These are phyloP conservation scores for Phanerochaete sordida DNA, from an alignment of 768 basidiomycete species.

Conservation along the genomic window DNA sequence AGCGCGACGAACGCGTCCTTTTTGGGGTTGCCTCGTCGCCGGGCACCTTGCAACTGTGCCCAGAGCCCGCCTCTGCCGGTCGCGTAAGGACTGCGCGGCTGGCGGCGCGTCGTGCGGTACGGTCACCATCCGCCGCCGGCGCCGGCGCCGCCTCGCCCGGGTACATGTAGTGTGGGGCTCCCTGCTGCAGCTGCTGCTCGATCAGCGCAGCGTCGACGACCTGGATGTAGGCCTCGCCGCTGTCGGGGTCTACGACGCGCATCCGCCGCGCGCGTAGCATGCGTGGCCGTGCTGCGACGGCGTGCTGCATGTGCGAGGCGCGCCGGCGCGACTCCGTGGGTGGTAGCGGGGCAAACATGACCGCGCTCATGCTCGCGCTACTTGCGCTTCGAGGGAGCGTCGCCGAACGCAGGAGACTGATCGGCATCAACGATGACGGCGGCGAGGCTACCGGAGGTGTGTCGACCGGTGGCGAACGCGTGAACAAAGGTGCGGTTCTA, in stretches of 20 bases:
- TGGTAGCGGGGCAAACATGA: constrained; percentile 36
- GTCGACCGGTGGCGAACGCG: constrained; percentile 1
- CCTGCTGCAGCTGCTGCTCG: not conserved
- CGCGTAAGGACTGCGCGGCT: not conserved
- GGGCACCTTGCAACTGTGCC: constrained; percentile 11
- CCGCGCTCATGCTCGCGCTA: not conserved
- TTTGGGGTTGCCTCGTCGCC: constrained; percentile 12
- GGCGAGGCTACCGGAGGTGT: not conserved
- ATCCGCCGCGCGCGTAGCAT: constrained; percentile 28
- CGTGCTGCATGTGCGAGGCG: constrained; percentile 26
- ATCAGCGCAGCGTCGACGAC: not conserved
- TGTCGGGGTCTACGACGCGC: constrained; percentile 13
- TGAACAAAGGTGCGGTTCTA: constrained; percentile 2
- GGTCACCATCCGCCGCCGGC: not conserved
- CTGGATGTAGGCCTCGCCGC: not conserved
- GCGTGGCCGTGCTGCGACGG: constrained; percentile 33
- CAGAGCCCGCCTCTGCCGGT: not conserved
- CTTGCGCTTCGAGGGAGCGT: not conserved
- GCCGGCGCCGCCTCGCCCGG: constrained; percentile 1
- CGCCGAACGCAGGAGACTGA: not conserved
- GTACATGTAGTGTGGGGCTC: not conserved
- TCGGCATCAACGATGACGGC: not conserved
- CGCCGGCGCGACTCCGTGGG: constrained; percentile 28
- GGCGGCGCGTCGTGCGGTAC: not conserved
- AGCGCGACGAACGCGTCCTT: constrained; percentile 24